Conservation (phyloP, 305 asterid genomes). For the Fraxinus xanthoxyloides region DNA sequence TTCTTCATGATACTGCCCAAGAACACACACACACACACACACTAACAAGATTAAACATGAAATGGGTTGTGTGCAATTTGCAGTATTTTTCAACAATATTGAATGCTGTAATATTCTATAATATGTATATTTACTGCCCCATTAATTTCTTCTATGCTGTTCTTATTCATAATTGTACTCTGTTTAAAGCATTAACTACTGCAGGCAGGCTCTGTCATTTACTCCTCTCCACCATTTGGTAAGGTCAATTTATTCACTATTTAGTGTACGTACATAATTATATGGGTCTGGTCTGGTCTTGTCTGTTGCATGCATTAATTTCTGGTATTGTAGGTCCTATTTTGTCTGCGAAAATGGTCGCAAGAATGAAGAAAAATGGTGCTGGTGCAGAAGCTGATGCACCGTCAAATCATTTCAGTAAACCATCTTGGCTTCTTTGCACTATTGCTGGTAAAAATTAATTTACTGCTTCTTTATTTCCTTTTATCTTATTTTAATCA, state of each 20-base stretch:
- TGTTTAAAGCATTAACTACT: background rate
- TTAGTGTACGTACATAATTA: background rate
- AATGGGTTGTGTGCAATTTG: background rate
- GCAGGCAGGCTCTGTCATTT: background rate
- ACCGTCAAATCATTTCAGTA: constrained; percentile 30
- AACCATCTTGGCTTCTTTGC: constrained; percentile 59
- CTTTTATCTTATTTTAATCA: background rate
- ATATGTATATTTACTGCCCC: background rate
- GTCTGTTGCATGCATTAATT: background rate
- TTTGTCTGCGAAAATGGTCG: constrained; percentile 34
- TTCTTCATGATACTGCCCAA: background rate
- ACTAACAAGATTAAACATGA: background rate
- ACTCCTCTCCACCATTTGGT: background rate
- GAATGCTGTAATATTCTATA: background rate
- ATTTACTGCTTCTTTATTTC: background rate
- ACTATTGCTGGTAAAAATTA: constrained; percentile 47
- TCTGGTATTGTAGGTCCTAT: constrained; percentile 19
- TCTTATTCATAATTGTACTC: background rate
- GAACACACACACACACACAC: background rate
- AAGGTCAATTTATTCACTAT: background rate
- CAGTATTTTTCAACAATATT: background rate
- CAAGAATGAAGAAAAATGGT: constrained; percentile 14
- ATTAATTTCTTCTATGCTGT: background rate
- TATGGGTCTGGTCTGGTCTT: background rate
- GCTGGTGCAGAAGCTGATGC: background rate